Evolutionary conservation across 495 filamentous ascomycete species (phyloP).

Genomic region (Lindgomyces ingoldianus): DNA sequence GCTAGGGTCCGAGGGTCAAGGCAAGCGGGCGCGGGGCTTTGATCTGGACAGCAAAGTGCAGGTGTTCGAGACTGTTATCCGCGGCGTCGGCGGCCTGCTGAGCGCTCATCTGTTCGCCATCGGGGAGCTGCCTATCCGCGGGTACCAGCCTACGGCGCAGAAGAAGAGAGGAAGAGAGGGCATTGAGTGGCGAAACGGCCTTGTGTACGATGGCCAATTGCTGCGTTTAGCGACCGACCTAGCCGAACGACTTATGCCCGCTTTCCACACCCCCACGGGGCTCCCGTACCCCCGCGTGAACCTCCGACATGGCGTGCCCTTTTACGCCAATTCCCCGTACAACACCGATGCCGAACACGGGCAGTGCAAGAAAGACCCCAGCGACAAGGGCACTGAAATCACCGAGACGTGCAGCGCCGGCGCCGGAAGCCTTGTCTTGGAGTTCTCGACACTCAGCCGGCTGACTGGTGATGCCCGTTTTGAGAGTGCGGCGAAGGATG

Average conservation of each 20-base stretch:
- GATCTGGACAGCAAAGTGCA: slow-evolving; percentile 97
- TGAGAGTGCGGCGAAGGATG: slow-evolving; percentile 83
- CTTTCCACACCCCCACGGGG: slow-evolving; percentile 86
- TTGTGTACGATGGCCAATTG: slow-evolving; percentile 88
- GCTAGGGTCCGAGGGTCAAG: slow-evolving; percentile 66
- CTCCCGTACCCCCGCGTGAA: slow-evolving; percentile 95
- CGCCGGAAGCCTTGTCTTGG: slow-evolving; percentile 88
- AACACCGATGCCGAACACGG: slow-evolving; percentile 52
- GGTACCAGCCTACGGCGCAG: slow-evolving; percentile 58
- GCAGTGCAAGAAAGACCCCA: slow-evolving; percentile 45
- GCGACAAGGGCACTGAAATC: slow-evolving; percentile 61
- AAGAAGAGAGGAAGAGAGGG: slow-evolving; percentile 52
- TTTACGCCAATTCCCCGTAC: slow-evolving; percentile 78
- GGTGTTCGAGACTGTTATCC: slow-evolving; percentile 96
- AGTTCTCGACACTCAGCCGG: slow-evolving; percentile 87
- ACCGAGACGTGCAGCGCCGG: slow-evolving; percentile 97
- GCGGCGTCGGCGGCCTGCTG: slow-evolving; percentile 86
- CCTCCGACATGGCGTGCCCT: slow-evolving; percentile 85
- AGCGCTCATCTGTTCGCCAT: slow-evolving; percentile 92
- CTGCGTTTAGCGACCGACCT: slow-evolving; percentile 83
- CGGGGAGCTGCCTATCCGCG: slow-evolving; percentile 79
- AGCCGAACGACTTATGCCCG: slow-evolving; percentile 78
- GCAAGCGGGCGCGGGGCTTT: slow-evolving; percentile 77
- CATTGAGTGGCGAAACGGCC: slow-evolving; percentile 71
- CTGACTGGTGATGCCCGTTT: slow-evolving; percentile 84